Percentiles rank a stretch among this genome's conserved stretches.
These are phyloP conservation scores for Trametes sanguinea DNA, from an alignment of 768 basidiomycete genomes.

Conservation along the genomic window DNA sequence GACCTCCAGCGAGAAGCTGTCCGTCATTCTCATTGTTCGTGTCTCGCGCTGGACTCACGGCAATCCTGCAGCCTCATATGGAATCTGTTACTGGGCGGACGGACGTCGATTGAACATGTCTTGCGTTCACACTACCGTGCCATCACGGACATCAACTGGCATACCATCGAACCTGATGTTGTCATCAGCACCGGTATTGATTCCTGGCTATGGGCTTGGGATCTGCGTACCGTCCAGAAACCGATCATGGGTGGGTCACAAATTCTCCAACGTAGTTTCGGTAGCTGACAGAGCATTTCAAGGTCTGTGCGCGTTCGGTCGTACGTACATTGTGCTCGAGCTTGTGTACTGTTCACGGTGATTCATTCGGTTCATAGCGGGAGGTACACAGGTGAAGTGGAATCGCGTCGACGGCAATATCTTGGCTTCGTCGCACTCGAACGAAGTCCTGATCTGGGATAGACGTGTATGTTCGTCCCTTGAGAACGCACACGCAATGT, in stretches of 20 bases:
- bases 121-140: conserved; percentile 91
- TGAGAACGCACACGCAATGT: too few relatives aligned
- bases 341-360: not conserved
- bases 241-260: conserved; percentile 61
- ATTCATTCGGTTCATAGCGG: conserved; percentile 47
- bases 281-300: not conserved
- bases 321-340: conserved; percentile 31
- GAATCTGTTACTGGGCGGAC: conserved; percentile 78
- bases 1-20: conserved; percentile 89
- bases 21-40: conserved; percentile 27
- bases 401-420: conserved; percentile 85
- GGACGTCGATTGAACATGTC: conserved; percentile 82
- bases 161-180: conserved; percentile 77
- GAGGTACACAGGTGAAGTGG: conserved; percentile 97
- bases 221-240: conserved; percentile 57
- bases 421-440: conserved; percentile 86
- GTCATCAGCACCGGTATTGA: conserved; percentile 93
- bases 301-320: conserved; percentile 63
- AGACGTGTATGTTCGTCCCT: conserved; percentile 60
- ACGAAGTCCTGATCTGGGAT: conserved; percentile 93
- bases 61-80: conserved; percentile 71
- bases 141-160: conserved; percentile 99
- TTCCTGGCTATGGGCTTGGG: conserved; percentile 95
- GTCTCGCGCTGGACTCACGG: not conserved
- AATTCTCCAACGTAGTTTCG: not conserved